Evolutionary conservation across 371 early-diverging fungal species (phyloP), one percentile per base, ranked within the genome.

Genomic region (Circinella minor): DNA sequence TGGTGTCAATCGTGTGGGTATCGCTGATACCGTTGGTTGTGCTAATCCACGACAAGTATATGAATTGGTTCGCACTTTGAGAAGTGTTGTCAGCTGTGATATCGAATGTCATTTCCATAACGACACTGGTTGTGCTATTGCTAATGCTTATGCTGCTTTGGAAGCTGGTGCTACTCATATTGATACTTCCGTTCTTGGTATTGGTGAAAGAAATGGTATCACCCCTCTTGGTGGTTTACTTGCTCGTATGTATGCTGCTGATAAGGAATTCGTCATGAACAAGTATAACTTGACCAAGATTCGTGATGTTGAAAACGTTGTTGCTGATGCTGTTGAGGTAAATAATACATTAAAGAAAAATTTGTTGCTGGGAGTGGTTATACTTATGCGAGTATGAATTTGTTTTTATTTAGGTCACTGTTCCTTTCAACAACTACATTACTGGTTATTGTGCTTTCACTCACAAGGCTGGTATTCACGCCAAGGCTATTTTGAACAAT

Each of bases 91-190:
- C 51, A 93, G 92, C 68, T 96, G 96, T 77, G 98, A 97, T 76
- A 97, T 97, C 70, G 98, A 97, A 81, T 93, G 94, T 79, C 98
- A 97, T 77, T 97, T 97, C 90, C 98, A 97, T 86, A 93, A 97
- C 79, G 98, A 97, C 81, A 97, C 98, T 36, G 96, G 96, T 48
- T 97, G 98, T 79, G 95, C 96, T 49, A 95, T 96, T 74, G 96
- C 96, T 60, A 97, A 97, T 78, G 95, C 98, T 48, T 95, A 95
- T 79, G 93, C 95, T 54, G 93, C 96, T 4, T 83, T 97, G 64
- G 96, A 96, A 81, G 96, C 96, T 60, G 98, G 98, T 46, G 96
- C 96, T 18, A 97, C 98, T 0, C 98, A 97, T 82, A 94, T 97
- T 72, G 96, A 97, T 79, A 97, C 98, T 11, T 94, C 95, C 4